These are phyloP conservation scores for Chlamydomonas eustigma DNA, from an alignment of 139 green algal species.

Conservation along the genomic window DNA sequence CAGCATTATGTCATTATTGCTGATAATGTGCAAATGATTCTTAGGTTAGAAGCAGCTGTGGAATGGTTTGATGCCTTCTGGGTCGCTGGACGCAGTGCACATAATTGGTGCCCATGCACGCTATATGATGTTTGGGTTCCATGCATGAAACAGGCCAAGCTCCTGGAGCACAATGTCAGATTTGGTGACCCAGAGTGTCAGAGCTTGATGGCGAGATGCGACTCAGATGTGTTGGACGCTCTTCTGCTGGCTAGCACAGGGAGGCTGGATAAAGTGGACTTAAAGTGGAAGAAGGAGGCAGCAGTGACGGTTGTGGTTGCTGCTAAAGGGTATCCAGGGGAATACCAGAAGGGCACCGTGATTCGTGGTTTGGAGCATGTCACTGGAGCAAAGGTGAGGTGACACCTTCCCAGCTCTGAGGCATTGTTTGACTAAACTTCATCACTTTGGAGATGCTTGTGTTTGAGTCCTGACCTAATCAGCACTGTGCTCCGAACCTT, in stretches of 20 bases:
- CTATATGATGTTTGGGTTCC: slow-evolving; percentile 2
- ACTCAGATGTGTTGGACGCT: slow-evolving; percentile 79
- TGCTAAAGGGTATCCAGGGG: slow-evolving; percentile 90
- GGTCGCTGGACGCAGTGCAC: too few relatives aligned
- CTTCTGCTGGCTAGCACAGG: slow-evolving; percentile 50
- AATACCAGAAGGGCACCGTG: slow-evolving; percentile 76
- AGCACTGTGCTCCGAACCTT: too few relatives aligned
- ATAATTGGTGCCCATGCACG: too few relatives aligned
- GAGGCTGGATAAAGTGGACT: neutral
- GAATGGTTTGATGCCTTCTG: neutral
- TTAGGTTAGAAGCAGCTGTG: too few relatives aligned
- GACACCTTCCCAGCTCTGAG: too few relatives aligned
- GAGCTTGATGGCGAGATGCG: slow-evolving; percentile 83
- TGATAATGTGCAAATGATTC: too few relatives aligned
- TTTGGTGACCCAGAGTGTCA: slow-evolving; percentile 99
- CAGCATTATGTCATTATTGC: too few relatives aligned
- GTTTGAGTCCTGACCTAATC: too few relatives aligned
- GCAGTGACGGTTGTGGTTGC: slow-evolving; percentile 89
- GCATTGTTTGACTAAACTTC: too few relatives aligned
- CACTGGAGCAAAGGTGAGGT: slow-evolving; percentile 59
- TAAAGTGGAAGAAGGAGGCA: slow-evolving; percentile 31
- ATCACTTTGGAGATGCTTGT: too few relatives aligned
- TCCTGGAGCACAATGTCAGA: slow-evolving; percentile 97
- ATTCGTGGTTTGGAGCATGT: slow-evolving; percentile 70
- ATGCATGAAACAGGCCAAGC: slow-evolving; percentile 74